Base-by-base conservation (phyloP, 2,329 filamentous ascomycete species). In the Claviceps pazoutovae region DNA sequence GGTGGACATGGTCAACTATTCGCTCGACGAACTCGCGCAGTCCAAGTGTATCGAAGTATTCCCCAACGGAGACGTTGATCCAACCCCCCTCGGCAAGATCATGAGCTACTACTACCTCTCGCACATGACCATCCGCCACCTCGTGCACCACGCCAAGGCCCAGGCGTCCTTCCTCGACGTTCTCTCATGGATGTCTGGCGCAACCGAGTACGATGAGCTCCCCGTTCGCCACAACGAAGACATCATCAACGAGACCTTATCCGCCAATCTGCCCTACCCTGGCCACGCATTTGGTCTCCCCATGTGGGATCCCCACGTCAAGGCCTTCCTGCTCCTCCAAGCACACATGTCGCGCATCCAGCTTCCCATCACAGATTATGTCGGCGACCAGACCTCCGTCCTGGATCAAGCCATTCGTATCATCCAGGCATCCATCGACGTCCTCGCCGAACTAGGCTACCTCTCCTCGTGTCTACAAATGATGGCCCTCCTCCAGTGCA, bases 41-140 rank as follows among this genome's bases (percentile, higher is more conserved):
- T 97, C 90, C 2, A 84, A 83, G 51, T 98, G 93, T 70, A 81
- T 95, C 16, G 76, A 83, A 17, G 76, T 94, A 3, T 85, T 88
- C 61, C 83, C 84, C 45, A 95, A 93, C 57, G 91, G 91, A 44
- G 86, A 95, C 59, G 83, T 98, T 30, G 86, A 95, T 59, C 74
- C 91, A 0, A 97, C 93, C 0, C 84, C 91, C 0, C 77, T 97
- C 6, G 93, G 93, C 61, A 96, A 95, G 72, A 97, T 98, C 63
- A 96, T 97, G 88, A 95, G 87, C 66, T 98, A 97, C 74, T 98
- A 98, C 75, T 98, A 98, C 64, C 82, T 93, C 47, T 94, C 90
- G 0, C 93, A 98, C 71, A 86, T 86, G 68, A 98, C 93, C 0
- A 89, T 98, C 60, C 86, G 93, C 1, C 83, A 88, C 60, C 78